Evolutionary conservation across 2,329 filamentous ascomycete genomes (phyloP).

Genomic region (Colletotrichum camelliae): DNA sequence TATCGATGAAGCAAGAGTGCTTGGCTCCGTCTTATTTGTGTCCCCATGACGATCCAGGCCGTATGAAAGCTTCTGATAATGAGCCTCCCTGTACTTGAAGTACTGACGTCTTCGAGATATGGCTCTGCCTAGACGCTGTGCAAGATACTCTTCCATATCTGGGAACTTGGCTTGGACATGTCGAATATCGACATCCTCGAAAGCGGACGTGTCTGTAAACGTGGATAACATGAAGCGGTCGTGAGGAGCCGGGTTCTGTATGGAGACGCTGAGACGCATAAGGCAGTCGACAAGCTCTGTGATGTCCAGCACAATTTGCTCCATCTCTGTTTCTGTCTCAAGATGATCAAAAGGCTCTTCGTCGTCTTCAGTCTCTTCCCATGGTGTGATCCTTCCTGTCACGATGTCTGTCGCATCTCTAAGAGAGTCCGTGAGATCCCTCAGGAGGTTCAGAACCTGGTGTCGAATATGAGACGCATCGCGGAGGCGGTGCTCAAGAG

Average conservation of each 20-base stretch:
- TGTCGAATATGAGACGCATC: conserved; percentile 24
- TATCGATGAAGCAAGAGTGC: conserved; percentile 29
- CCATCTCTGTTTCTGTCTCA: conserved; percentile 17
- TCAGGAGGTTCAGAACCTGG: conserved; percentile 27
- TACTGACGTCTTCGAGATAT: conserved; percentile 39
- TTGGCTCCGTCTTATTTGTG: neutral
- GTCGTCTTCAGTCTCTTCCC: neutral
- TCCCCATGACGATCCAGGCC: conserved; percentile 25
- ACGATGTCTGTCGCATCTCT: neutral
- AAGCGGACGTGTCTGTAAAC: conserved; percentile 25
- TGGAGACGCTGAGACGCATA: conserved; percentile 39
- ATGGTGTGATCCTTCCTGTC: neutral
- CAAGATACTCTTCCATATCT: conserved; percentile 1
- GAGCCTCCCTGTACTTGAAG: conserved; percentile 40
- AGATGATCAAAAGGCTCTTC: neutral
- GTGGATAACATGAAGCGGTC: conserved; percentile 31
- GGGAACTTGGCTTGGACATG: conserved; percentile 38
- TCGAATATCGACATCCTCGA: conserved; percentile 30
- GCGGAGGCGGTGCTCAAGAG: conserved; percentile 24
- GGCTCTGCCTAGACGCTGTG: conserved; percentile 32
- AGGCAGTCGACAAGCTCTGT: conserved; percentile 35
- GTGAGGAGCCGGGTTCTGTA: conserved; percentile 39
- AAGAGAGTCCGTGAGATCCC: conserved; percentile 19
- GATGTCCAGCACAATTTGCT: conserved; percentile 24
- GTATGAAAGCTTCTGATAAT: conserved; percentile 34